These are phyloP conservation scores for Phialocephala sp. DNA, from an alignment of 2,329 filamentous ascomycete genomes.

Conservation along the genomic window DNA sequence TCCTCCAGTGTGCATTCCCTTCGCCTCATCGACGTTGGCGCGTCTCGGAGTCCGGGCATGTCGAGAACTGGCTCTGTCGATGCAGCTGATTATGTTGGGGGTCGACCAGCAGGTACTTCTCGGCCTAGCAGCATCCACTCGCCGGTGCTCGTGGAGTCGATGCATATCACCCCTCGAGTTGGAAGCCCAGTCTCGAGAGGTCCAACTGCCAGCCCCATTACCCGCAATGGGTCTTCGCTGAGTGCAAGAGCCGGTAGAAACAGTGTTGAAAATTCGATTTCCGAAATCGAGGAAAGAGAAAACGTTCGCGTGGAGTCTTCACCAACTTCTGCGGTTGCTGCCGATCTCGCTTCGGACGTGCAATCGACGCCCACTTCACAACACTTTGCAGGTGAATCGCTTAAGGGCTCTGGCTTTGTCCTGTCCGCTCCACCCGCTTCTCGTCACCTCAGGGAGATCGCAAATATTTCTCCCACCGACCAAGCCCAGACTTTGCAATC, in stretches of 20 bases:
- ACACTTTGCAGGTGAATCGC: background rate
- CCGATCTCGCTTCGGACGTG: conserved; percentile 37
- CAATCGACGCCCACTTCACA: conserved; percentile 6
- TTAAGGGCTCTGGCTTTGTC: conserved; percentile 2
- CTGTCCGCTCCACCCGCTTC: conserved; percentile 10
- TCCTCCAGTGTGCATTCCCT: conserved; percentile 42
- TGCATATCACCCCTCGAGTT: conserved; percentile 30
- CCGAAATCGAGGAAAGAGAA: conserved; percentile 40
- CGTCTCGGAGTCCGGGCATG: conserved; percentile 34
- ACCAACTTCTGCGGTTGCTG: conserved; percentile 31
- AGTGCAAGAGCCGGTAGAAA: conserved; percentile 33
- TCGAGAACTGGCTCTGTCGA: conserved; percentile 35
- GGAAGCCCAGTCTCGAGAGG: conserved; percentile 36
- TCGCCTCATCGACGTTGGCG: conserved; percentile 42
- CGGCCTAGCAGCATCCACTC: conserved; percentile 36
- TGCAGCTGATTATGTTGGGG: conserved; percentile 28
- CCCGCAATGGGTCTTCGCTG: conserved; percentile 34
- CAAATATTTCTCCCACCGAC: background rate
- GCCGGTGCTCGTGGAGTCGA: conserved; percentile 23
- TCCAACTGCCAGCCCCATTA: conserved; percentile 34
- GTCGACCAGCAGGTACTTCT: conserved; percentile 30
- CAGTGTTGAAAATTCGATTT: conserved; percentile 37
- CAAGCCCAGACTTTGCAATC: background rate
- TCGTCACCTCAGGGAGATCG: background rate
- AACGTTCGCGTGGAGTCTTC: conserved; percentile 21